Evolutionary conservation across 768 basidiomycete genomes (phyloP).

Genomic region (Collybia nuda): DNA sequence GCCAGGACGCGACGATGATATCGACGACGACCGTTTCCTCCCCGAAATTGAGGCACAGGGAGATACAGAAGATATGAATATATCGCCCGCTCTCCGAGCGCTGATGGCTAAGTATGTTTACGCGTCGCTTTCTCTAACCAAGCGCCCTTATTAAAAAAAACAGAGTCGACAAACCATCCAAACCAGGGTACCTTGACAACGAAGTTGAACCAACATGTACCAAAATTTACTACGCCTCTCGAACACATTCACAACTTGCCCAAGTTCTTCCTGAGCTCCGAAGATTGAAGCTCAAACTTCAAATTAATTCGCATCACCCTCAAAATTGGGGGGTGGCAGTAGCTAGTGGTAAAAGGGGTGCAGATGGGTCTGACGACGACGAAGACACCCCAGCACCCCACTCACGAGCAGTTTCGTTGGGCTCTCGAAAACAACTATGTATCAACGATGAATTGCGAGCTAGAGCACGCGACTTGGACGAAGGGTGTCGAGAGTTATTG

Average conservation of each 20-base stretch:
- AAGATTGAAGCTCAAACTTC: constrained; percentile 56
- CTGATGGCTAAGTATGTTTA: constrained; percentile 72
- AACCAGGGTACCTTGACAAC: constrained; percentile 16
- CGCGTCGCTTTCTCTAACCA: constrained; percentile 3
- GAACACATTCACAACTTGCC: constrained; percentile 94
- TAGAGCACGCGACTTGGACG: constrained; percentile 73
- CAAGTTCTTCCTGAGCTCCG: constrained; percentile 86
- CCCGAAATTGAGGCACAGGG: constrained; percentile 52
- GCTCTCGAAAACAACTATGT: constrained; percentile 89
- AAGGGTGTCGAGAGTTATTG: constrained; percentile 81
- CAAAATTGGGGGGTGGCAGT: neutral
- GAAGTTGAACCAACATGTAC: constrained; percentile 61
- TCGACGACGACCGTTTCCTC: constrained; percentile 70
- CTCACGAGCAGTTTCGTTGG: constrained; percentile 78
- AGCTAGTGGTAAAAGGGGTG: constrained; percentile 15
- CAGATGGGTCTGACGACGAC: constrained; percentile 25
- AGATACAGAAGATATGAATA: constrained; percentile 47
- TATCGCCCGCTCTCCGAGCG: constrained; percentile 76
- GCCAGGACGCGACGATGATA: constrained; percentile 24
- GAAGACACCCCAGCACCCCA: constrained; percentile 18
- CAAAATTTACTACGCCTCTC: constrained; percentile 91
- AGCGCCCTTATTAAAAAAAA: constrained; percentile 2
- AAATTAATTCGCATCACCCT: constrained; percentile 26
- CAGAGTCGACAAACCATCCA: constrained; percentile 33
- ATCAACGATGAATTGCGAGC: constrained; percentile 79